Conservation (phyloP, 495 filamentous ascomycete genomes). For the Elasticomyces elasticus region DNA sequence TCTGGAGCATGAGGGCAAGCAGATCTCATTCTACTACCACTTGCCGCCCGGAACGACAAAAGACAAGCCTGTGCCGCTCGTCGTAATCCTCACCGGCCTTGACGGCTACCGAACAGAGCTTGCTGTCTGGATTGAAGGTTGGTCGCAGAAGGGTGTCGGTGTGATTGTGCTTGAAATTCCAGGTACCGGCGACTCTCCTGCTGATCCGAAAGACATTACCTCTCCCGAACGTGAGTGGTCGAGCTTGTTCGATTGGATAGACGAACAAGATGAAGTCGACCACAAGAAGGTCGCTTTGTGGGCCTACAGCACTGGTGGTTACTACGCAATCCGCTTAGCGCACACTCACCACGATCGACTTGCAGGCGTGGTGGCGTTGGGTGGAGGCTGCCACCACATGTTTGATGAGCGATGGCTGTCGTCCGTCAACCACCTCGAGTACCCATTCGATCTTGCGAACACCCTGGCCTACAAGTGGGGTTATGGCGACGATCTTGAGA, state of each 20-base stretch:
- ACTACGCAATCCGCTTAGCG: constrained; percentile 65
- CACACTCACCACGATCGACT: constrained; percentile 56
- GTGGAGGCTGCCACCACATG: constrained; percentile 63
- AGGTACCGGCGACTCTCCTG: constrained; percentile 69
- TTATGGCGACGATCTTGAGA: constrained; percentile 45
- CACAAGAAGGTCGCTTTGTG: constrained; percentile 53
- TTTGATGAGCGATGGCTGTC: constrained; percentile 56
- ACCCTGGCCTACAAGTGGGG: constrained; percentile 65
- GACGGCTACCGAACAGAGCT: constrained; percentile 76
- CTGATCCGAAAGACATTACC: constrained; percentile 45
- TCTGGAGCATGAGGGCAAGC: constrained; percentile 39
- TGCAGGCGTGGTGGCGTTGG: constrained; percentile 55
- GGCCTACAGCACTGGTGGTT: constrained; percentile 66
- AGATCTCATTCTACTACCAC: constrained; percentile 57
- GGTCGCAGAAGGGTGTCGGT: constrained; percentile 47
- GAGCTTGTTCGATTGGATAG: constrained; percentile 59
- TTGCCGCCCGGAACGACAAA: constrained; percentile 39
- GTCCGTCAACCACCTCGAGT: constrained; percentile 61
- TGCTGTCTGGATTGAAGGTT: constrained; percentile 59
- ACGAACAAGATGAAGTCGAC: constrained; percentile 47
- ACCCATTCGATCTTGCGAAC: constrained; percentile 58
- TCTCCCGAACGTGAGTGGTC: constrained; percentile 50
- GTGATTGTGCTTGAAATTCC: constrained; percentile 62
- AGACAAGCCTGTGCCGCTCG: constrained; percentile 42
- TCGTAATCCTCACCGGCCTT: constrained; percentile 65